These are phyloP conservation scores for Incumbomyces delicatus DNA, from an alignment of 2,329 filamentous ascomycete species.

Conservation along the genomic window DNA sequence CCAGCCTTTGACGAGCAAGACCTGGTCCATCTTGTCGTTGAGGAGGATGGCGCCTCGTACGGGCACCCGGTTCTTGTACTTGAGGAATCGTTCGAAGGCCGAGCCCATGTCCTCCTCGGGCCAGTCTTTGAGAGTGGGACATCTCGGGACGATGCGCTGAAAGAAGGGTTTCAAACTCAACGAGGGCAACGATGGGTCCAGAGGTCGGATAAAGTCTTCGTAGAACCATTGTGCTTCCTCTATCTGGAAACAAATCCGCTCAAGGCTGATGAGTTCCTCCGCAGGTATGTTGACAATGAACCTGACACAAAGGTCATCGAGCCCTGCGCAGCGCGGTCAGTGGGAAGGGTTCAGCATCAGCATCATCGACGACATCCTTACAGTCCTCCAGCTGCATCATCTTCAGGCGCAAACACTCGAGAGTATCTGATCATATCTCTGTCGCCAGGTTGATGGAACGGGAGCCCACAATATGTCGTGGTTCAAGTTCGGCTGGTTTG, in stretches of 20 bases:
- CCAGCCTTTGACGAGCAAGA: constrained; percentile 91
- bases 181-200: constrained; percentile 74
- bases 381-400: constrained; percentile 88
- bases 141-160: constrained; percentile 85
- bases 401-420: constrained; percentile 29
- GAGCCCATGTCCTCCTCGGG: constrained; percentile 65
- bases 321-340: constrained; percentile 46
- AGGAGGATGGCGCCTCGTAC: constrained; percentile 90
- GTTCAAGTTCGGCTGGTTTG: no score
- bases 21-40: constrained; percentile 87
- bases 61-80: constrained; percentile 89
- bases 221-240: constrained; percentile 99
- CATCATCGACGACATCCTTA: constrained; percentile 32
- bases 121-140: constrained; percentile 74
- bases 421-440: constrained; percentile 52
- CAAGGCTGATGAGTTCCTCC: constrained; percentile 79
- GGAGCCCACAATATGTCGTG: constrained; percentile 1
- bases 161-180: constrained; percentile 80
- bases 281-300: constrained; percentile 95
- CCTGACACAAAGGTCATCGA: constrained; percentile 94
- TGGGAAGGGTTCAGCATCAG: no score
- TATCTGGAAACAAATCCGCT: constrained; percentile 95
- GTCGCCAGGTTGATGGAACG: neutral
- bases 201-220: constrained; percentile 93
- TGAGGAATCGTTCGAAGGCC: constrained; percentile 84